Base-by-base conservation (phyloP, 225 moss, liverwort and hornwort species). In the Rhytidiadelphus loreus region DNA sequence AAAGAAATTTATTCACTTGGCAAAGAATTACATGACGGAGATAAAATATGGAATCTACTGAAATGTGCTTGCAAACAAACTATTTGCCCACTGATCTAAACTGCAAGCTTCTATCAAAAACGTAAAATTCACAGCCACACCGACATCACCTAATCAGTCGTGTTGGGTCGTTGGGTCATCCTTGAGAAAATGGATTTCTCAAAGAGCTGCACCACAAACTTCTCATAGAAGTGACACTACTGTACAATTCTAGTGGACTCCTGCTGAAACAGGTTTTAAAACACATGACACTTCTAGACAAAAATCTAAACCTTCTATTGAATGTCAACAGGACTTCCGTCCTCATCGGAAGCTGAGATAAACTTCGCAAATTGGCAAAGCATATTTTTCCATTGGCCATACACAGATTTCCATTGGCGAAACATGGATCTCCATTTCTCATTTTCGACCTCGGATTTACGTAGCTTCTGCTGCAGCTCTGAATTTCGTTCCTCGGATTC, bases 221-320 rank as follows among this genome's bases (percentile, higher is more conserved):
- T 29, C 18, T 29, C 17, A 66, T 66, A 2, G 22, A 66, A 12
- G n/a, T 4, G 4, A 4, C 6, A 46, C 2, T 46, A 10, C 29
- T 16, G 18, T 11, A 29, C 2, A 73, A 6, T 6, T 13, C 29
- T 11, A 11, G 29, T 5, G 11, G 29, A 46, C 73, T 46, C 6
- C 29, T 17, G 73, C 16, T 73, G 73, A 29, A 73, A 73, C 73
- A 44, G 17, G 26, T 16, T 39, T 29, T 46, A 46, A 46, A 44
- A 28, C 72, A 0, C 72, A 7, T 44, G 0, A 0, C 2, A 29
- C 11, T 43, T 7, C 6, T 71, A 43, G 2, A 29, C 28, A 29
- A 20, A 11, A 21, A n/a, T n/a, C 11, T 6, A n/a, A 37, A 37
- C 4, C n/a, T 22, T 37, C 12, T 21, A 37, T 12, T 12, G 21